Evolutionary conservation across 108 stramenopile genomes (phyloP), one percentile per base, ranked within the genome.

Genomic region (Nannochloropsis granulata): DNA sequence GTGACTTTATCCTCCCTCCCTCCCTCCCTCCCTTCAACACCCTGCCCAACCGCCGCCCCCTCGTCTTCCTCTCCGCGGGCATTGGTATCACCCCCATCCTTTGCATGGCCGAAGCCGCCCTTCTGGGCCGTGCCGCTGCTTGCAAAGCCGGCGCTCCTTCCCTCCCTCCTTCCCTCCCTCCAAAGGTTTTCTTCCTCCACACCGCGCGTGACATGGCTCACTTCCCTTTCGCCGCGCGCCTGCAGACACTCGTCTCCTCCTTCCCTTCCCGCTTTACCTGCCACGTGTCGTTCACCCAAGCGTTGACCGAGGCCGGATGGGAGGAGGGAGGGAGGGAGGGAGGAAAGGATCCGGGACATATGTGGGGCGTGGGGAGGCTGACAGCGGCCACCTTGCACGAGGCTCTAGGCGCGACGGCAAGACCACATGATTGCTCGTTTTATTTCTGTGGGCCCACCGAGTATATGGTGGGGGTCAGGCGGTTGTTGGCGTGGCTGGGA

Each of bases 61-160:
- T 71, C 21, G 56, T 88, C 0, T 82, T 88, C 45, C 44, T 85
- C 12, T 81, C 81, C 5, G 87, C 84, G 14, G 87, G 87, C 23
- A 84, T 88, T 34, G 87, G 87, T 16, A 71, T 34, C 12, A 88
- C 87, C 34, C 87, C 87, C 24, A 43, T 86, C 83, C 44, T 82
- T 12, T 71, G 56, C 11, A 71, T 71, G 56, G 56, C 56, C 11
- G 56, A 71, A 71, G 56, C 56, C 11, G 56, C 2, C 21, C n/a
- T 71, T 16, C 56, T 71, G 21, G 56, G 56, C 56, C 5, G n/a
- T n/a, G 56, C 56, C 56, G 56, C n/a, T 10, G 56, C 56, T n/a
- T n/a, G 56, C 56, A 71, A 71, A n/a, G 56, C 5, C 21, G 21
- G n/a, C 10, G 8, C 21, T n/a, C 56, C 56, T 10, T 71, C 56